Conservation (phyloP, 148 eudicot genomes). For the Arbutus unedo region DNA sequence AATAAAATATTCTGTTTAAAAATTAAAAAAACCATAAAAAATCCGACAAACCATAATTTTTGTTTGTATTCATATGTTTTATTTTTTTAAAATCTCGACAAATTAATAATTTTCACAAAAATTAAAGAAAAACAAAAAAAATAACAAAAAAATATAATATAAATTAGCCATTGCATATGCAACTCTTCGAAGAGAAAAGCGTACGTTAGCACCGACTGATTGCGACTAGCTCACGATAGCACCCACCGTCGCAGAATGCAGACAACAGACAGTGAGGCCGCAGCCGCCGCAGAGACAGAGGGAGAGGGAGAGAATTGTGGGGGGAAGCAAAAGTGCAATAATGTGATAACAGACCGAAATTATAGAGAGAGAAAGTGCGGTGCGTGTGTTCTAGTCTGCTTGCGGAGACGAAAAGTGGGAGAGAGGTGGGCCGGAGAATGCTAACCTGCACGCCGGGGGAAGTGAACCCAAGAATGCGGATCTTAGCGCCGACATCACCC, state of each 20-base stretch:
- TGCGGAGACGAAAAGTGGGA: background rate
- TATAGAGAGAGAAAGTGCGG: background rate
- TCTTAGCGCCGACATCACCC: constrained; percentile 91
- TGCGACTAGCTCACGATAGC: background rate
- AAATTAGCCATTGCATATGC: too few species aligned
- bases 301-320: background rate
- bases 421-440: background rate
- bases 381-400: background rate
- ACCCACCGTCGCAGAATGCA: background rate
- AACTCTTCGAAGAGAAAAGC: background rate
- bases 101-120: too few species aligned
- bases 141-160: too few species aligned
- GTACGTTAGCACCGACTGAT: background rate
- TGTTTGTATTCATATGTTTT: too few species aligned
- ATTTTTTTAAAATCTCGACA: too few species aligned
- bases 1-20: too few species aligned
- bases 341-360: too few species aligned
- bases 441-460: constrained; percentile 82
- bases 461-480: constrained; percentile 69
- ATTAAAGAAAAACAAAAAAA: too few species aligned
- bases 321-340: too few species aligned
- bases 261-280: background rate
- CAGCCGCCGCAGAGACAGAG: background rate
- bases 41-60: too few species aligned
- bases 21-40: too few species aligned